Base-by-base conservation (phyloP, 2,329 filamentous ascomycete species). In the Lecanicillium sp. region DNA sequence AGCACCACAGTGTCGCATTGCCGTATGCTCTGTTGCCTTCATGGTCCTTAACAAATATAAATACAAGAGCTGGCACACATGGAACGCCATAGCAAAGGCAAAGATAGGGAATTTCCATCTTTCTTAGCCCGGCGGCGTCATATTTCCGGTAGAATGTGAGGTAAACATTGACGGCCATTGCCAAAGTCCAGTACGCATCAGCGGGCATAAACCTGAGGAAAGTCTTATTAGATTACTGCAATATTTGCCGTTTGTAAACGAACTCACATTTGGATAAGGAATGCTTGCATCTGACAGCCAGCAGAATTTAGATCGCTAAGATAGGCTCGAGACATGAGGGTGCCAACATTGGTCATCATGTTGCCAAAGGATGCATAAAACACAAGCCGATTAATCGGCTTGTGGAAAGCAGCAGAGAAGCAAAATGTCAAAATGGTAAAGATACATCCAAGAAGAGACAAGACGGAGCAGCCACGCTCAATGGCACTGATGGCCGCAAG, bases 281-380 rank as follows among this genome's bases (percentile, higher is more conserved):
- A 83, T 1, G 67, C 84, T 52, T 94, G 86, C 16, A 85, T 73
- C 53, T 86, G 80, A 54, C 85, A 82, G 6, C 73, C 68, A 12
- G 70, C 68, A 0, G 68, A 71, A 13, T 62, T 45, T 1, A 67
- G 59, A 8, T 63, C 52, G 3, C 52, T 47, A 6, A 85, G 60
- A 29, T 77, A 83, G 1, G 71, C 68, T 27, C 73, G 71, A 0
- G 82, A 79, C 52, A 90, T 85, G 25, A 90, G 59, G 0, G 85
- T 88, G 1, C 80, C 85, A 14, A 86, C 71, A 55, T 87, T 90
- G 44, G 76, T 77, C 59, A 88, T 68, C 49, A 90, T 70, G 52
- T 94, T 94, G 8, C 85, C 86, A 52, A 85, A 83, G 0, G 83
- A 83, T 6, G 86, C 85, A 56, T 83, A 92, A 57, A 94, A 90